Evolutionary conservation across 2,329 filamentous ascomycete species (phyloP).

Genomic region (Fusarium drepaniforme): DNA sequence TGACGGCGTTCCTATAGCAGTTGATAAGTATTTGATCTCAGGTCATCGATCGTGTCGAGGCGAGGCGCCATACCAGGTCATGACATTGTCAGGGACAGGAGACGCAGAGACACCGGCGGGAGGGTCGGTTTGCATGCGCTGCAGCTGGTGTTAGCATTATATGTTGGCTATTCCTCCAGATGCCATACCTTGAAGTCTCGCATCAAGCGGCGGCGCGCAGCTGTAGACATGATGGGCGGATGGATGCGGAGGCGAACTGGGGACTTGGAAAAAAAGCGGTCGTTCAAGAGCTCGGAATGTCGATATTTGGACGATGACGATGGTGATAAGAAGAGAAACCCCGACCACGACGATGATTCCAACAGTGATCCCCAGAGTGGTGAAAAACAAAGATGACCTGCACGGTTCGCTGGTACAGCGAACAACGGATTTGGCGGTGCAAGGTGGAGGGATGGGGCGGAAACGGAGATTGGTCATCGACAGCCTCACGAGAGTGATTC

Average conservation of each 20-base stretch:
- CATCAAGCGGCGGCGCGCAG: constrained; percentile 96
- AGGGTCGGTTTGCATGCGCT: constrained; percentile 99
- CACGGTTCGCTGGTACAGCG: constrained; percentile 20
- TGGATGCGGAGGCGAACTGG: constrained; percentile 16
- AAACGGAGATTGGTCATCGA: constrained; percentile 46
- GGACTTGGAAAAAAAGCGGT: not conserved
- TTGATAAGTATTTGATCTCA: constrained; percentile 31
- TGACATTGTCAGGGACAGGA: constrained; percentile 95
- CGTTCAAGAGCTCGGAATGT: not conserved
- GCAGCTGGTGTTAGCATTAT: constrained; percentile 30
- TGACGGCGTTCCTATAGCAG: constrained; percentile 88
- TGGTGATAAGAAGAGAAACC: not conserved
- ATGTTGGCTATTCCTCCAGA: not conserved
- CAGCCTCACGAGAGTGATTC: constrained; percentile 22
- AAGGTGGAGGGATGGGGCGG: constrained; percentile 25
- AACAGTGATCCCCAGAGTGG: not conserved
- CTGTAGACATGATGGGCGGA: constrained; percentile 76
- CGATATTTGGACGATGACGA: not conserved
- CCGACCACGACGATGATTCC: not conserved
- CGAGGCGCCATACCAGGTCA: constrained; percentile 82
- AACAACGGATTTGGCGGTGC: constrained; percentile 28
- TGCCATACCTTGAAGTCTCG: constrained; percentile 93
- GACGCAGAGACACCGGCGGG: constrained; percentile 97
- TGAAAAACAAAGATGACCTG: constrained; percentile 17
- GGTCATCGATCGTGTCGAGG: not conserved